These are phyloP conservation scores for Vaccinium myrtillus DNA, from an alignment of 148 eudicot species.

Conservation along the genomic window DNA sequence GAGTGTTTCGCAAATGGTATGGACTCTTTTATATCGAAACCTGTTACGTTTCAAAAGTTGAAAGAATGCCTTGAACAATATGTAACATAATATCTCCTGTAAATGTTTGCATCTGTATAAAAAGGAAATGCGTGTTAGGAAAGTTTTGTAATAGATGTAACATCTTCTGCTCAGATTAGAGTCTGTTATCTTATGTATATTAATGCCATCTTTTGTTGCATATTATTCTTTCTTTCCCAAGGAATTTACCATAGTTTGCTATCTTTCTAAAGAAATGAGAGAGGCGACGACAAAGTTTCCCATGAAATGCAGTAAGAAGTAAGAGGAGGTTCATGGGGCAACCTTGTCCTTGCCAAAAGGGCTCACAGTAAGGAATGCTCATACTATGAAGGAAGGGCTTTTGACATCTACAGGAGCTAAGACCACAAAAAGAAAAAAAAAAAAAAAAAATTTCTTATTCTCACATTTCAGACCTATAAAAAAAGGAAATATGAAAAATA, in stretches of 20 bases:
- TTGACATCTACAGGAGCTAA: too few relatives aligned
- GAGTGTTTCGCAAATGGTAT: constrained; percentile 89
- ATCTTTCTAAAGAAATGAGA: background rate
- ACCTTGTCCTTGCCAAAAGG: too few relatives aligned
- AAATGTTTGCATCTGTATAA: constrained; percentile 62
- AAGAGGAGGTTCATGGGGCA: too few relatives aligned
- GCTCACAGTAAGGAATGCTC: too few relatives aligned
- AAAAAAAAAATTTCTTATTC: background rate
- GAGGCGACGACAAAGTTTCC: background rate
- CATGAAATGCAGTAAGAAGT: background rate
- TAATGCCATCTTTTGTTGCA: background rate
- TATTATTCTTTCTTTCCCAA: background rate
- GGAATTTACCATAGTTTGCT: background rate
- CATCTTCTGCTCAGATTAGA: constrained; percentile 13
- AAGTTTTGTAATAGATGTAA: constrained; percentile 65
- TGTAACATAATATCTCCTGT: constrained; percentile 38
- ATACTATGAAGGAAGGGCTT: too few relatives aligned
- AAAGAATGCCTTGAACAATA: constrained; percentile 74
- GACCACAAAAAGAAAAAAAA: too few relatives aligned
- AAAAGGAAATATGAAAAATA: too few relatives aligned
- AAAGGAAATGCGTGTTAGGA: constrained; percentile 44
- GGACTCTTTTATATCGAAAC: constrained; percentile 93
- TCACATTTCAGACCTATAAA: too few relatives aligned
- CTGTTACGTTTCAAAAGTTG: constrained; percentile 75
- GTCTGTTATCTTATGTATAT: constrained; percentile 1